A percentile compares a stretch with the other conserved stretches of the same genome.
phyloP scores from a whole-genome alignment of 805 yeast genomes.

The Starmerella vaccinii region DNA sequence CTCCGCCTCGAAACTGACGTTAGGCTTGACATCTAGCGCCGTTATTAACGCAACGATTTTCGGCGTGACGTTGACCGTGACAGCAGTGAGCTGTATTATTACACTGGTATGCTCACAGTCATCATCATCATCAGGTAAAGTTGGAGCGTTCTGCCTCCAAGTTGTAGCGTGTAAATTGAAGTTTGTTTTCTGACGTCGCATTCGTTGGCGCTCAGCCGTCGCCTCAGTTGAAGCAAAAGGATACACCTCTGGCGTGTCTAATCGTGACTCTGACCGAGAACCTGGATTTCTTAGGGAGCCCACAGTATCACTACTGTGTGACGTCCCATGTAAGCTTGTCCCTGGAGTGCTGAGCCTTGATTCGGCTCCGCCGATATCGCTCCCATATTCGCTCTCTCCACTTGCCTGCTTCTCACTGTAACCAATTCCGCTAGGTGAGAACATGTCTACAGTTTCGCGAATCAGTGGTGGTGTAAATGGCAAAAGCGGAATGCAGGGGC shows the following conservation, averaged over 20 bases:
- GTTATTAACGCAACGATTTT: constrained; percentile 34
- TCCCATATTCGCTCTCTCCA: neutral
- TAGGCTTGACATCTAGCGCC: constrained; percentile 32
- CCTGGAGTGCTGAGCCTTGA: neutral
- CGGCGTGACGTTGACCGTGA: constrained; percentile 43
- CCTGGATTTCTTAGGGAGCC: neutral
- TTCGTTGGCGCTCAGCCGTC: constrained; percentile 6
- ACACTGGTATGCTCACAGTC: constrained; percentile 37
- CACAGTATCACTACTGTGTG: neutral
- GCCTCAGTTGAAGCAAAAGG: constrained; percentile 11
- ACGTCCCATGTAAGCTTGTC: neutral
- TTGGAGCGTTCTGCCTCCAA: constrained; percentile 25
- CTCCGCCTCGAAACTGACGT: constrained; percentile 38
- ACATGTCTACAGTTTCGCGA: constrained; percentile 3
- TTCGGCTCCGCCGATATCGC: neutral
- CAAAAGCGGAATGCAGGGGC: constrained; percentile 13
- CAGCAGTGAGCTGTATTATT: constrained; percentile 45
- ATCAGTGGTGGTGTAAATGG: constrained; percentile 18
- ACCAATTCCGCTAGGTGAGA: neutral
- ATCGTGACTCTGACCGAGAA: neutral
- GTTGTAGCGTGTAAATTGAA: constrained; percentile 13
- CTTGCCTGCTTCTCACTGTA: neutral
- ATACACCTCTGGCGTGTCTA: constrained; percentile 8
- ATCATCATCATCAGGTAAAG: constrained; percentile 36
- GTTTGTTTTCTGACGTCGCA: neutral